Evolutionary conservation across 1,284 basidiomycete genomes (phyloP), one percentile per base, ranked within the genome.

Genomic region (Apiotrichum sp.): DNA sequence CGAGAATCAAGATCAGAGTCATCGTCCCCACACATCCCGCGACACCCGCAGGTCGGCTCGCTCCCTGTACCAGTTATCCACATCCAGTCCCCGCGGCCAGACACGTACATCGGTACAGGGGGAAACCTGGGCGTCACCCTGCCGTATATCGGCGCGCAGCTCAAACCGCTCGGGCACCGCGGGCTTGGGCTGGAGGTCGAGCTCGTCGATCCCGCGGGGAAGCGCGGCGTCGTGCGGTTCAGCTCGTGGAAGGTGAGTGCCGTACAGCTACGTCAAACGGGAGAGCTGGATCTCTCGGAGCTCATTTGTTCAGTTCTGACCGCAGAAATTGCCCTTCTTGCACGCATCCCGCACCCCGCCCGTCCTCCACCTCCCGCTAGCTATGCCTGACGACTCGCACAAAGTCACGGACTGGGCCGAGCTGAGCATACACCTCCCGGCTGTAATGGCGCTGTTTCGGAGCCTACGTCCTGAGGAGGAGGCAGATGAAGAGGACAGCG

Each of bases 181-280:
- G 83, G 84, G 51, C 86, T 87, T 82, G 80, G 83, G 7, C 83
- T 91, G 63, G 88, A 92, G 73, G 76, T 91, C 14, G 88, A 88
- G 1, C 65, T 92, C 13, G 81, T 83, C 38, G 88, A 92, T 76
- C 77, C 78, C 46, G 68, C 71, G 6, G 84, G 84, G 6, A 77
- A 80, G 59, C 78, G 78, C 57, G 89, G 87, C 0, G 72, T 82
- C 36, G 69, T 91, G 31, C 79, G 88, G 32, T 80, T 84, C 58
- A 89, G 88, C 29, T 90, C 86, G 10, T 91, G 89, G 67, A 88
- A 90, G 84, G 88, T 88, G 68, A 71, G 71, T 71, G 16, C 8
- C 34, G 36, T 8, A 38, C 9, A 38, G 31, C 3, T 22, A 9
- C 16, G 6, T 6, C 14, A n/a, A 13, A 9, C 9, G 9, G 36